Evolutionary conservation across 2,329 filamentous ascomycete species (phyloP), one percentile per base, ranked within the genome.

Genomic region (Xylaria sp.): DNA sequence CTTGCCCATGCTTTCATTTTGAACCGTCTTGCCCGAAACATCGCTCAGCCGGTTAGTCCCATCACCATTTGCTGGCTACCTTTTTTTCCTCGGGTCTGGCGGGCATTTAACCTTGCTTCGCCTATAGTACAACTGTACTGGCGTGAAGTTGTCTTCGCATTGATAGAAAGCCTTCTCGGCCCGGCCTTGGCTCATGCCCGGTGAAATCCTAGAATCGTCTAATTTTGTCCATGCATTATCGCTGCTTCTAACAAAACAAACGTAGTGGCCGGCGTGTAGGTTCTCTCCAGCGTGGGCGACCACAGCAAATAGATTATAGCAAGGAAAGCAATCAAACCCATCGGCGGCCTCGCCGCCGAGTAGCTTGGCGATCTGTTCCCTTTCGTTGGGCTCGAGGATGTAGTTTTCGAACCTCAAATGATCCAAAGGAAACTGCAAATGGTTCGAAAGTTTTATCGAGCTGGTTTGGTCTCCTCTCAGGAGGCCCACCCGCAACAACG

Each of bases 301-400:
- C 7, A 97, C 91, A 2, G 90, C 95, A 77, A 97, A 97, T 60
- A 92, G 90, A 76, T 97, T 91, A 79, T 97, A 99, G 5, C 84
- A 82, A 76, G 92, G 93, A 10, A 32, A 5, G 28, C 45, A 41
- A 41, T 63, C 43, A 12, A 70, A 68, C n/a, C 69, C 66, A 0
- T 92, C 90, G 0, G 80, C 81, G 2, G 75, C 73, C 65, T 86
- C 84, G 15, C 81, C 81, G 10, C 63, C 63, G n/a, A 74, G 46
- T 1, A 43, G 6, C 28, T 46, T 28, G 5, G 55, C 52, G 62
- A 72, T 65, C 73, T 73, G 23, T 68, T 59, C 20, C 25, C 69
- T 58, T 41, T 72, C 65, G 10, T 8, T 0, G 3, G 25, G 7
- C 23, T 63, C 55, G 8, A 70, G 62, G 63, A 67, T 76, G 73